A percentile compares a stretch with the other conserved stretches of the same genome.
phyloP scores from a whole-genome alignment of 2,329 filamentous ascomycete species.

The Pseudogymnoascus verrucosus region DNA sequence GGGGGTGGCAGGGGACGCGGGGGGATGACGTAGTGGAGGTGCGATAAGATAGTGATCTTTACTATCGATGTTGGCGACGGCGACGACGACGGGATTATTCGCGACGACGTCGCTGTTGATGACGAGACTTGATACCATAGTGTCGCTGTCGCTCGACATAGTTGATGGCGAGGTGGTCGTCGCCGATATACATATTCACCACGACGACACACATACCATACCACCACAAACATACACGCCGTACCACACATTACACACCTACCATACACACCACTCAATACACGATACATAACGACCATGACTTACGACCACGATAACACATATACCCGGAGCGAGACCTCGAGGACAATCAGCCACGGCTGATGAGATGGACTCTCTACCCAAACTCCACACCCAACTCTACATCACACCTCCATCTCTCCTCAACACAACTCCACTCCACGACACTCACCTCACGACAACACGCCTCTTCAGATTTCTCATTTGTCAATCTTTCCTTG shows the following conservation, averaged over 20 bases:
- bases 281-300: background rate
- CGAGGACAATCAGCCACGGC: background rate
- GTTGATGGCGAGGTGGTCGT: background rate
- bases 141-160: background rate
- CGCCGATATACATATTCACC: background rate
- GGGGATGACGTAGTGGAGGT: background rate
- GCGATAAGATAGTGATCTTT: background rate
- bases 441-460: background rate
- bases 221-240: background rate
- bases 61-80: background rate
- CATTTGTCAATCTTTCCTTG: background rate
- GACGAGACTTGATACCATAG: background rate
- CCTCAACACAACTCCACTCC: background rate
- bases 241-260: background rate
- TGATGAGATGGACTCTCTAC: background rate
- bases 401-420: background rate
- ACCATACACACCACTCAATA: background rate
- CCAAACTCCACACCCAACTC: background rate
- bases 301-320: background rate
- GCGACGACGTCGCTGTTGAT: background rate
- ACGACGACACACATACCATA: background rate
- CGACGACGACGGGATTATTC: background rate
- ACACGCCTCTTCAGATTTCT: background rate
- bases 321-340: background rate
- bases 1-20: background rate